phyloP scores from a whole-genome alignment of 805 yeast species.

The Isabelozyma rhagii region DNA sequence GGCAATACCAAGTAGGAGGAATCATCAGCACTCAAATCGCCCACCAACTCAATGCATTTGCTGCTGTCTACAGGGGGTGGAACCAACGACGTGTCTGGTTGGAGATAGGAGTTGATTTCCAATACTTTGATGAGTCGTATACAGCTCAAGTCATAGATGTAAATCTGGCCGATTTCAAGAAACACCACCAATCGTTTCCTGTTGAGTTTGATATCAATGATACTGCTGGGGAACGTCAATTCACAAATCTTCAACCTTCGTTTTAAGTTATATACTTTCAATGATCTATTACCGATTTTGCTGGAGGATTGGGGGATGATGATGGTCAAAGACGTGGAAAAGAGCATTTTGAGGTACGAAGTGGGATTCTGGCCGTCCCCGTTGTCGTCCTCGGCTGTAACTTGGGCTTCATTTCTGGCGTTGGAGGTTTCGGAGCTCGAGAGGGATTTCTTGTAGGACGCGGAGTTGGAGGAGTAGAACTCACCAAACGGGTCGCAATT shows the following conservation, averaged over 20 bases:
- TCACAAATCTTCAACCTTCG: constrained; percentile 69
- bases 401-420: background rate
- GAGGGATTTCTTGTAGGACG: constrained; percentile 8
- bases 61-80: background rate
- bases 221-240: constrained; percentile 75
- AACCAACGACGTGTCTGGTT: background rate
- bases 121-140: constrained; percentile 64
- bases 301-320: constrained; percentile 30
- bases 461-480: constrained; percentile 25
- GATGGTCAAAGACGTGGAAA: constrained; percentile 40
- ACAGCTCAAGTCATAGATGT: constrained; percentile 85
- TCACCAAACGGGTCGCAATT: constrained; percentile 48
- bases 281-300: constrained; percentile 23
- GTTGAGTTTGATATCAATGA: constrained; percentile 72
- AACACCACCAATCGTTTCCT: constrained; percentile 78
- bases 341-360: constrained; percentile 32
- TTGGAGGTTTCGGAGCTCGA: constrained; percentile 6
- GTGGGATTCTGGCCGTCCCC: constrained; percentile 19
- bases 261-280: constrained; percentile 39
- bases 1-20: constrained; percentile 35
- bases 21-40: constrained; percentile 36
- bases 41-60: constrained; percentile 19
- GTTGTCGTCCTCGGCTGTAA: constrained; percentile 2
- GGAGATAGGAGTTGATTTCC: constrained; percentile 17
- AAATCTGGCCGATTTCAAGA: constrained; percentile 70